These are phyloP conservation scores for Amanita rubescens DNA, from an alignment of 768 basidiomycete genomes.

Conservation along the genomic window DNA sequence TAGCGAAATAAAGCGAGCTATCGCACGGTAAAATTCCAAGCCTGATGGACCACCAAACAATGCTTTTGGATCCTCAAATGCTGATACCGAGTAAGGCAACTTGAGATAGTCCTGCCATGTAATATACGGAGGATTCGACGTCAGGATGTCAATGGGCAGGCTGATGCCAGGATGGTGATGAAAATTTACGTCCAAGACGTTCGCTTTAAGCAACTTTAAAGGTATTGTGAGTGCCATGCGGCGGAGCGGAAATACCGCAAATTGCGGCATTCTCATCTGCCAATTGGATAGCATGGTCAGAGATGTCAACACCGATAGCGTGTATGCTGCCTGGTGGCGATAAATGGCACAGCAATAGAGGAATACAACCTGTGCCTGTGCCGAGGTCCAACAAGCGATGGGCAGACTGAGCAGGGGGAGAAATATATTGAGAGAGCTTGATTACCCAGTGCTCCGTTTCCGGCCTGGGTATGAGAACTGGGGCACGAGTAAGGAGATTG, in stretches of 20 bases:
- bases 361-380: slow-evolving; percentile 90
- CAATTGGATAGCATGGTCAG: slow-evolving; percentile 46
- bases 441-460: slow-evolving; percentile 87
- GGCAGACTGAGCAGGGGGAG: slow-evolving; percentile 27
- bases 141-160: slow-evolving; percentile 67
- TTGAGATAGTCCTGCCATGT: slow-evolving; percentile 52
- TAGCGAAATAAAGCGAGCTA: slow-evolving; percentile 51
- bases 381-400: slow-evolving; percentile 75
- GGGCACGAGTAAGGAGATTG: slow-evolving; percentile 61
- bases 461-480: slow-evolving; percentile 88
- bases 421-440: slow-evolving; percentile 44
- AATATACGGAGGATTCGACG: slow-evolving; percentile 87
- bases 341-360: slow-evolving; percentile 69
- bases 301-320: slow-evolving; percentile 65
- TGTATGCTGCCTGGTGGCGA: slow-evolving; percentile 47
- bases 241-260: slow-evolving; percentile 28
- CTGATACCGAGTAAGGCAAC: slow-evolving; percentile 62
- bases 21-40: slow-evolving; percentile 63
- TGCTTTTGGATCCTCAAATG: slow-evolving; percentile 77
- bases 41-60: slow-evolving; percentile 66
- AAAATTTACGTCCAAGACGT: slow-evolving; percentile 42
- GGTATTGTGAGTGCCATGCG: slow-evolving; percentile 22
- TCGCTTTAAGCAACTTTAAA: slow-evolving; percentile 32
- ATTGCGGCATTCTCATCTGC: slow-evolving; percentile 41
- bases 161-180: slow-evolving; percentile 22